These are phyloP conservation scores for Lactarius deliciosus DNA, from an alignment of 768 basidiomycete species.

Conservation along the genomic window DNA sequence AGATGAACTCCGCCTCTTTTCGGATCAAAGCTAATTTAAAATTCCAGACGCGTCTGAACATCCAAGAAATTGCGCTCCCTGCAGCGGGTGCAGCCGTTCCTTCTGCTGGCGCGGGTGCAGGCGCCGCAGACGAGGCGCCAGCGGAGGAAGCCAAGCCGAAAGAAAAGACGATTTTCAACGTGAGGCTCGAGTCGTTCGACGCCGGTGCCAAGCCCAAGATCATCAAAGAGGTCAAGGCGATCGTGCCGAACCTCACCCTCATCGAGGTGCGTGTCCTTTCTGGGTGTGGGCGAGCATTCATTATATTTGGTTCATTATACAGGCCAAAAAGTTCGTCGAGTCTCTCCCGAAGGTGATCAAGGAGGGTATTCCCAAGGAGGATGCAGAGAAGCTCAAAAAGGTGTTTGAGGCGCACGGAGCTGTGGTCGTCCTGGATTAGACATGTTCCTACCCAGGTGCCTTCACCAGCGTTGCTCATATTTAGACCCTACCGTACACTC, in stretches of 20 bases:
- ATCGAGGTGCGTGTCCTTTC: slow-evolving; percentile 73
- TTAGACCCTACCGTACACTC: slow-evolving; percentile 11
- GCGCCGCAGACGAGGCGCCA: slow-evolving; percentile 54
- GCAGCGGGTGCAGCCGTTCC: slow-evolving; percentile 63
- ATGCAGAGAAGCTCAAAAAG: slow-evolving; percentile 93
- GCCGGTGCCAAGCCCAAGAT: slow-evolving; percentile 91
- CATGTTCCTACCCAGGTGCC: neutral
- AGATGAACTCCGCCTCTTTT: slow-evolving; percentile 17
- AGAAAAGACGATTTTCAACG: slow-evolving; percentile 97
- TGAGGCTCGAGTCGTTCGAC: slow-evolving; percentile 94
- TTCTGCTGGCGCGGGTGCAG: slow-evolving; percentile 52
- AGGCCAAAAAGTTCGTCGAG: slow-evolving; percentile 99
- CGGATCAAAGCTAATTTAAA: too few relatives aligned
- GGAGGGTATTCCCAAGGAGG: slow-evolving; percentile 94
- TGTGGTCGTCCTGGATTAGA: slow-evolving; percentile 79
- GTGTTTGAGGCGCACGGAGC: slow-evolving; percentile 90
- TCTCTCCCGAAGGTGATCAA: slow-evolving; percentile 90
- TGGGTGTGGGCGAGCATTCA: neutral
- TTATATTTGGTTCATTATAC: slow-evolving; percentile 2
- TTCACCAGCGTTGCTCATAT: slow-evolving; percentile 5
- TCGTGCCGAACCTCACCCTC: slow-evolving; percentile 93
- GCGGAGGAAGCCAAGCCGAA: slow-evolving; percentile 72
- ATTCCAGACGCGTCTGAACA: slow-evolving; percentile 84
- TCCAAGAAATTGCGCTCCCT: slow-evolving; percentile 95
- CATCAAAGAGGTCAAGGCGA: slow-evolving; percentile 94